Conservation (phyloP, 2,329 filamentous ascomycete genomes). For the Colletotrichum truncatum region DNA sequence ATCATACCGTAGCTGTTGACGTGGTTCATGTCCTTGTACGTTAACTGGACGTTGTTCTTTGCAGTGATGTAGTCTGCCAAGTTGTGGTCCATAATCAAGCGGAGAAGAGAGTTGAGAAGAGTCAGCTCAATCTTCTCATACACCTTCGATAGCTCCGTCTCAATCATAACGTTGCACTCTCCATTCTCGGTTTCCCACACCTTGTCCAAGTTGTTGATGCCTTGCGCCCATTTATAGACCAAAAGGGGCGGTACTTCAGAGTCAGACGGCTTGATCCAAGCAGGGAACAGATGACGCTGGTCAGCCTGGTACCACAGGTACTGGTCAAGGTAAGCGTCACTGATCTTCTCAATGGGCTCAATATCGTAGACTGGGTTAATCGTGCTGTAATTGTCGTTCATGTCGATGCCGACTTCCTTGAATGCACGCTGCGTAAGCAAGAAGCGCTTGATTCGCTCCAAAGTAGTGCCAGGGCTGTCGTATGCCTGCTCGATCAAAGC, state of each 20-base stretch:
- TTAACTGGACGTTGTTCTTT: constrained; percentile 99
- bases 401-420: constrained; percentile 99
- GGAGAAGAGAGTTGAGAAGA: constrained; percentile 88
- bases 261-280: constrained; percentile 99
- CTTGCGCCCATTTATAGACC: constrained; percentile 99
- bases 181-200: constrained; percentile 95
- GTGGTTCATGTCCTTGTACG: constrained; percentile 99
- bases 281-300: constrained; percentile 94
- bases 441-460: constrained; percentile 97
- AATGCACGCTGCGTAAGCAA: constrained; percentile 96
- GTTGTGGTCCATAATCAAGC: constrained; percentile 99
- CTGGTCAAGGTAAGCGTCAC: constrained; percentile 97
- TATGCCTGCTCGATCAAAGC: constrained; percentile 98
- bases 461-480: constrained; percentile 93
- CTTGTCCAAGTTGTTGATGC: constrained; percentile 96
- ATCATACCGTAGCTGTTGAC: constrained; percentile 99
- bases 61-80: constrained; percentile 98
- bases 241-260: constrained; percentile 95
- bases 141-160: constrained; percentile 98
- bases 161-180: constrained; percentile 98
- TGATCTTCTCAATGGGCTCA: constrained; percentile 99
- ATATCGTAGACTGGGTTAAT: constrained; percentile 99
- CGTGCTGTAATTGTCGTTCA: constrained; percentile 99
- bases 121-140: constrained; percentile 99
- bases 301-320: constrained; percentile 99